Conservation (phyloP, 2,329 filamentous ascomycete genomes). For the Fusarium pseudonygamai region DNA sequence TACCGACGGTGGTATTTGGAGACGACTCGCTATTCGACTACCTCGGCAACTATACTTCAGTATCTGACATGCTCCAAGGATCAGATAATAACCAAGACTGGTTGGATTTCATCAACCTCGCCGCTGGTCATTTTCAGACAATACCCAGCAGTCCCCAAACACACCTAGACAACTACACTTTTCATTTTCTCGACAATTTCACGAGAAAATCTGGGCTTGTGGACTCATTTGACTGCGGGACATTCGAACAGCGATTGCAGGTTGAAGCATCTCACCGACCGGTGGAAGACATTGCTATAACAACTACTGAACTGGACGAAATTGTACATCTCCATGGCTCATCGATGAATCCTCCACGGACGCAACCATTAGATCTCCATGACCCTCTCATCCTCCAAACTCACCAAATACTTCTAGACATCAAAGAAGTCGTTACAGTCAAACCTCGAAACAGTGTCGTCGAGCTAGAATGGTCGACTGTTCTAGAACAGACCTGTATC, state of each 20-base stretch:
- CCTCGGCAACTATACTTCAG: not conserved
- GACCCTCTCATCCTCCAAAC: not conserved
- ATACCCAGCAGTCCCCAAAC: not conserved
- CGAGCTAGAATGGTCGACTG: not conserved
- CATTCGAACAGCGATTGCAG: not conserved
- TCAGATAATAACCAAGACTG: not conserved
- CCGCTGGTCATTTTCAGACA: not conserved
- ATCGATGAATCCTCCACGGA: not conserved
- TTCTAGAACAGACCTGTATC: not conserved
- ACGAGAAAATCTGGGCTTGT: not conserved
- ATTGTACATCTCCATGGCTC: too few species aligned
- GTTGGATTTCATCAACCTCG: not conserved
- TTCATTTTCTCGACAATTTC: conserved; percentile 7
- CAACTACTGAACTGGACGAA: rapidly evolving
- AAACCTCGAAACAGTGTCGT: not conserved
- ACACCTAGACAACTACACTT: not conserved
- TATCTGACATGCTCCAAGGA: not conserved
- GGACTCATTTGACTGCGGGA: not conserved
- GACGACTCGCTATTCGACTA: not conserved
- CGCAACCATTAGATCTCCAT: not conserved
- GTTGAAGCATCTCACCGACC: not conserved
- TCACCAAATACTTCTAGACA: not conserved
- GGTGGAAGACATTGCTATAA: too few species aligned
- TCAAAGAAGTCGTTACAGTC: not conserved
- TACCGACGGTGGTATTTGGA: not conserved